Conservation (phyloP, 1,139 yeast genomes). For the Pichia sp. region DNA sequence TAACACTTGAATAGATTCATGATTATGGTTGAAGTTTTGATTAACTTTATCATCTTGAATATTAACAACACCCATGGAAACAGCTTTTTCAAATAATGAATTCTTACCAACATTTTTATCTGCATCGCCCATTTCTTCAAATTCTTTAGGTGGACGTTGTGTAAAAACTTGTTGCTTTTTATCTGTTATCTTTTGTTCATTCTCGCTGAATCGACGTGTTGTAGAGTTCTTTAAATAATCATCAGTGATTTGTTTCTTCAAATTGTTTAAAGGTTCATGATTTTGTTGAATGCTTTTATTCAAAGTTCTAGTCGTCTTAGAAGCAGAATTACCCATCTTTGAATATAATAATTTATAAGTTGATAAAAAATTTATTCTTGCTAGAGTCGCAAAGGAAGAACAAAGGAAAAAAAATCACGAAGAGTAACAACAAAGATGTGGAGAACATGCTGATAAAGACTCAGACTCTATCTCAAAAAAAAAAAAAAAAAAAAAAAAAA, state of each 20-base stretch:
- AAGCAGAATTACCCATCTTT: conserved; percentile 19
- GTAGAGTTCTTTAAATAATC: not conserved
- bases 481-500: not conserved
- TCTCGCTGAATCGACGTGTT: not conserved
- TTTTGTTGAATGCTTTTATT: conserved; percentile 3
- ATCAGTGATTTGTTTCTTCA: conserved; percentile 6
- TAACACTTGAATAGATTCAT: conserved; percentile 17
- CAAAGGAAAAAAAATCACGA: not conserved
- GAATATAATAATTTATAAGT: too few species aligned
- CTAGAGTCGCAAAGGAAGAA: not conserved
- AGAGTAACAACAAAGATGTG: too few species aligned
- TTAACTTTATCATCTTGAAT: conserved; percentile 11
- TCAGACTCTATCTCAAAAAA: not conserved
- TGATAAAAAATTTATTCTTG: not conserved
- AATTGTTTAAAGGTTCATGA: not conserved
- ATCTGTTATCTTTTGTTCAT: not conserved
- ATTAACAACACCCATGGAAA: conserved; percentile 15
- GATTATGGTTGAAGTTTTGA: conserved; percentile 14
- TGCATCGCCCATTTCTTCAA: conserved; percentile 14
- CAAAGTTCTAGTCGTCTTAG: conserved; percentile 13
- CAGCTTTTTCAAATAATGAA: conserved; percentile 16
- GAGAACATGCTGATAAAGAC: not conserved
- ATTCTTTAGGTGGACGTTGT: conserved; percentile 16
- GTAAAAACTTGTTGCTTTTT: conserved; percentile 16
- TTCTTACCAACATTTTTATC: conserved; percentile 6